A percentile compares a stretch with the other conserved stretches of the same genome.
Conservation (phyloP, 192 early-diverging fungal species). For the Funneliformis mosseae region DNA sequence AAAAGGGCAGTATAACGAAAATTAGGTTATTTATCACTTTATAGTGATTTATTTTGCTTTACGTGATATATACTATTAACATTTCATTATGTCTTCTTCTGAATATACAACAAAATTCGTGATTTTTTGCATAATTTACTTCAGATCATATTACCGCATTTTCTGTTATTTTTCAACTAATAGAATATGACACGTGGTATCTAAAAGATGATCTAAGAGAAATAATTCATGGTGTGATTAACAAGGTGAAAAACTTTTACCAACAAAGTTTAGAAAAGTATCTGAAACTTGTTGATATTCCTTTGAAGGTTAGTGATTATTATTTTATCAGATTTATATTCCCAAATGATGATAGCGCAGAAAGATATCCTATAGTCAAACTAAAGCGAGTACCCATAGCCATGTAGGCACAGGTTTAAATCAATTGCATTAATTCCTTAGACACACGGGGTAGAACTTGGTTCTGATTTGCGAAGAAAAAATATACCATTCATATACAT, state of each 20-base stretch:
- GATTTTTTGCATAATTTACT: too few relatives aligned
- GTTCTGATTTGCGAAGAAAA: conserved; percentile 15
- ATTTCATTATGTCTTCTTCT: too few relatives aligned
- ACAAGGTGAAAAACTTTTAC: conserved; percentile 15
- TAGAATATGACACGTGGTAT: conserved; percentile 10
- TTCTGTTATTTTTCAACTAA: conserved; percentile 28
- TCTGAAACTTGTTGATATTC: conserved; percentile 25
- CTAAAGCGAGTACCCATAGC: conserved; percentile 19
- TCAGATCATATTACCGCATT: conserved; percentile 19
- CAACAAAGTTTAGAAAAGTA: conserved; percentile 9
- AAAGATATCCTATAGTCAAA: conserved; percentile 7
- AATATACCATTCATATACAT: conserved; percentile 19
- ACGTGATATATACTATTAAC: too few relatives aligned
- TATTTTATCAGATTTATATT: conserved; percentile 19
- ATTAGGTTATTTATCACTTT: too few relatives aligned
- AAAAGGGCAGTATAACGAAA: too few relatives aligned
- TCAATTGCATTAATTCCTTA: conserved; percentile 24
- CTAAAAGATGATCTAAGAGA: conserved; percentile 23
- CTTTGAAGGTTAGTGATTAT: too few relatives aligned
- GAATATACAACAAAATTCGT: too few relatives aligned
- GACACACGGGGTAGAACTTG: background rate
- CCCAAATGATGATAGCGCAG: conserved; percentile 30
- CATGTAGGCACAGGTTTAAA: conserved; percentile 30
- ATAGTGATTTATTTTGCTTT: too few relatives aligned
- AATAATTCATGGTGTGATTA: too few relatives aligned